A percentile compares a stretch with the other conserved stretches of the same genome.
Evolutionary conservation across 1,284 basidiomycete genomes (phyloP).

Genomic region (Fomes fomentarius): DNA sequence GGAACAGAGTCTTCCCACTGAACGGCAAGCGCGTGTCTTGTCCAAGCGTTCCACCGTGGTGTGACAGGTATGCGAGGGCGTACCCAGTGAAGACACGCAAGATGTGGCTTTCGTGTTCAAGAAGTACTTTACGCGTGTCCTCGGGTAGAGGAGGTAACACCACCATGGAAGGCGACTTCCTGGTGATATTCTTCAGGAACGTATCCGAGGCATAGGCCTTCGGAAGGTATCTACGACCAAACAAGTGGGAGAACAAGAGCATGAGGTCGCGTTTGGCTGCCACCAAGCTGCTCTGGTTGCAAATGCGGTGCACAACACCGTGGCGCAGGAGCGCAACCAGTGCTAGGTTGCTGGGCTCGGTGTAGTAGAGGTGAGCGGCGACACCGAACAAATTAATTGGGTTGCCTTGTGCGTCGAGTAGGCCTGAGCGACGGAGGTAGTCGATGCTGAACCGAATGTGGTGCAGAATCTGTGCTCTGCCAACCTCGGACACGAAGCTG

Average conservation of each 20-base stretch:
- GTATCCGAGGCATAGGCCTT: slow-evolving; percentile 41
- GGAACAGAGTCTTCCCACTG: slow-evolving; percentile 35
- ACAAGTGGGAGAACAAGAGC: slow-evolving; percentile 59
- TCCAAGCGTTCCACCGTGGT: slow-evolving; percentile 41
- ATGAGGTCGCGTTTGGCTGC: slow-evolving; percentile 55
- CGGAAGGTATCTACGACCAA: slow-evolving; percentile 58
- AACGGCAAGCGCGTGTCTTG: slow-evolving; percentile 51
- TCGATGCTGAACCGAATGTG: slow-evolving; percentile 74
- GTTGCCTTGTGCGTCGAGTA: slow-evolving; percentile 54
- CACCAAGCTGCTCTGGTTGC: slow-evolving; percentile 40
- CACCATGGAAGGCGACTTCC: slow-evolving; percentile 58
- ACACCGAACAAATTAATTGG: slow-evolving; percentile 63
- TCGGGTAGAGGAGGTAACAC: slow-evolving; percentile 53
- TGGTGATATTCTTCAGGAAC: slow-evolving; percentile 39
- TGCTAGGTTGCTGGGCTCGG: slow-evolving; percentile 72
- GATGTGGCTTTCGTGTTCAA: slow-evolving; percentile 52
- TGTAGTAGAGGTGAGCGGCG: slow-evolving; percentile 62
- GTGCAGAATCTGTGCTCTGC: slow-evolving; percentile 59
- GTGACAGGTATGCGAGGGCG: slow-evolving; percentile 49
- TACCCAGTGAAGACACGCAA: slow-evolving; percentile 57
- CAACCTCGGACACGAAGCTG: slow-evolving; percentile 55
- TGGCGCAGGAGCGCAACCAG: slow-evolving; percentile 57
- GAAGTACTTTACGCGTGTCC: slow-evolving; percentile 43
- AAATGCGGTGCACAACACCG: slow-evolving; percentile 62
- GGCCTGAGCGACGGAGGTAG: slow-evolving; percentile 58